Evolutionary conservation across 352 stramenopile species (phyloP).

Genomic region (Plasmopara muralis): DNA sequence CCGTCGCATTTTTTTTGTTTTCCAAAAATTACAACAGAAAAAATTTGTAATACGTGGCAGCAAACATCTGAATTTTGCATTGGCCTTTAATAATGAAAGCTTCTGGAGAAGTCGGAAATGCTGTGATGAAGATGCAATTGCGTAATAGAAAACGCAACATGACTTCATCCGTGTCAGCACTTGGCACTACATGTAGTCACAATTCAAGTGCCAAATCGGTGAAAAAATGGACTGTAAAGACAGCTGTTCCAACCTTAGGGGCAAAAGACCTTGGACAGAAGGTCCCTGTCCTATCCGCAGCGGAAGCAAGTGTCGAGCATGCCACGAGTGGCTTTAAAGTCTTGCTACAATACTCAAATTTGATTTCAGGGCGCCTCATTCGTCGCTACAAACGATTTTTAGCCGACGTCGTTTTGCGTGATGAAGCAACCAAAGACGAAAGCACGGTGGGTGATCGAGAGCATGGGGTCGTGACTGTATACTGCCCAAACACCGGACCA

Average conservation of each 20-base stretch:
- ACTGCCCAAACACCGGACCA: constrained; percentile 78
- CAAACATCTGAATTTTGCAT: too few species aligned
- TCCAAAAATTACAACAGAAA: too few species aligned
- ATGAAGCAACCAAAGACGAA: constrained; percentile 7
- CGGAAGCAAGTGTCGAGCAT: constrained; percentile 22
- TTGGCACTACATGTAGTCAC: neutral
- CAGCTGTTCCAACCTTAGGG: constrained; percentile 4
- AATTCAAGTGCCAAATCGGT: neutral
- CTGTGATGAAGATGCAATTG: constrained; percentile 30
- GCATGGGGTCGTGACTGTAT: constrained; percentile 51
- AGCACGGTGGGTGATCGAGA: constrained; percentile 5
- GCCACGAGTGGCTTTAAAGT: constrained; percentile 20
- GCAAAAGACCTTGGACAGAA: constrained; percentile 6
- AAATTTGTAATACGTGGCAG: too few species aligned
- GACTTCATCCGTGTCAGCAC: constrained; percentile 3
- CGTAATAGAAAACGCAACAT: constrained; percentile 34
- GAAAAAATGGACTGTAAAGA: constrained; percentile 17
- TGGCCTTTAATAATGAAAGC: too few species aligned
- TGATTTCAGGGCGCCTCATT: constrained; percentile 51
- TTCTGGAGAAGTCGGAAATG: constrained; percentile 2
- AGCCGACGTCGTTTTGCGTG: constrained; percentile 60
- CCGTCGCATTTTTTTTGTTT: too few species aligned
- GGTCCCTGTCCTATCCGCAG: constrained; percentile 19
- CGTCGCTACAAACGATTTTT: constrained; percentile 82
- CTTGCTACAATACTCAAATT: constrained; percentile 43